Evolutionary conservation across 345 rosid species (phyloP), one percentile per base, ranked within the genome.

Genomic region (Corchorus olitorius): DNA sequence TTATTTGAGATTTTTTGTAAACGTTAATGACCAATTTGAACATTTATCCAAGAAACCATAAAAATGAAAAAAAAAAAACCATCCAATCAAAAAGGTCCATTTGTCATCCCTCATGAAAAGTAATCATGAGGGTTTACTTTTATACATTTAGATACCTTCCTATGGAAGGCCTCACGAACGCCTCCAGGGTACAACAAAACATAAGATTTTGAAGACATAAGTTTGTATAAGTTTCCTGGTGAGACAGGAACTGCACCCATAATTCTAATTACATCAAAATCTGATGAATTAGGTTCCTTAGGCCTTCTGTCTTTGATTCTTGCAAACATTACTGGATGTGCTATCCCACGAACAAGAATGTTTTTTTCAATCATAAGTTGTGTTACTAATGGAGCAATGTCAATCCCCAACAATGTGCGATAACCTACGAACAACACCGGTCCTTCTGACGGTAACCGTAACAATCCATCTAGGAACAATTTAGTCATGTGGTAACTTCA

Each of bases 121-220:
- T n/a, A n/a, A n/a, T n/a, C n/a, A n/a, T n/a, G n/a, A n/a, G n/a
- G n/a, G n/a, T n/a, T n/a, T n/a, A n/a, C n/a, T n/a, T n/a, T n/a
- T n/a, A n/a, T n/a, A n/a, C n/a, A 11, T 10, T 48, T 54, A 46
- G 52, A 62, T 80, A 94, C 96, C 96, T 91, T 94, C 67, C 91
- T 82, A 73, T 94, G 98, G 65, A 88, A 82, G 68, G 92, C 97
- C 85, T 92, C 98, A 22, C 97, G 97, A 67, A 81, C 77, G 45
- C 98, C 98, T 72, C 98, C 97, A 19, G 98, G 98, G 79, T 92
- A 94, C 69, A 90, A 74, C 61, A 94, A 84, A 50, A 86, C 86
- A 65, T 92, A 92, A 84, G 94, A 75, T 81, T 89, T 91, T 22
- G 82, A 82, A 33, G 91, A 82, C 14, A 92, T 73, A 77, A 94